Evolutionary conservation across 1,284 basidiomycete genomes (phyloP).

Genomic region (Puccinia brachypodii): DNA sequence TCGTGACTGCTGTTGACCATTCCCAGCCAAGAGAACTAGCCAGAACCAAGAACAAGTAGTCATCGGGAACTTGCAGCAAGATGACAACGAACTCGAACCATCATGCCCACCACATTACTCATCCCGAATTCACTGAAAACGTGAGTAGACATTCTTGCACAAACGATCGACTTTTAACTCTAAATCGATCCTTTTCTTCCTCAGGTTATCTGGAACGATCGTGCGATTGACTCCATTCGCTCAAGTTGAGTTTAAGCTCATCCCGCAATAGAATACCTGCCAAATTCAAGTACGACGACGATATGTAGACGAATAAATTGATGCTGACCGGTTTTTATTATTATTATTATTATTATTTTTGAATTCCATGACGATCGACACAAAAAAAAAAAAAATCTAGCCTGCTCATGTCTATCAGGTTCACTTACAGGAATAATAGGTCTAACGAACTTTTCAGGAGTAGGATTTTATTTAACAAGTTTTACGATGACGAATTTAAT

Average conservation of each 20-base stretch:
- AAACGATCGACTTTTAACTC: background rate
- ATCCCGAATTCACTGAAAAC: constrained; percentile 9
- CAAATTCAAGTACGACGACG: too few species aligned
- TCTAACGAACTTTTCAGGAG: background rate
- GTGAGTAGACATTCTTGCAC: background rate
- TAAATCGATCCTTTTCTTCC: too few species aligned
- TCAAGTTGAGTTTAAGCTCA: constrained; percentile 12
- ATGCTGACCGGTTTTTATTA: background rate
- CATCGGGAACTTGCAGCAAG: too few species aligned
- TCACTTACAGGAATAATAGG: background rate
- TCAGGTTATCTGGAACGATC: constrained; percentile 9
- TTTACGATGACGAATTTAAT: background rate
- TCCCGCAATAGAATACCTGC: too few species aligned
- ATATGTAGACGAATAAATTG: too few species aligned
- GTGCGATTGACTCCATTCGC: background rate
- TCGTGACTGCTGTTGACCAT: too few species aligned
- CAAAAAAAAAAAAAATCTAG: background rate
- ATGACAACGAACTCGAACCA: background rate
- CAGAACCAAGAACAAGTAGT: too few species aligned
- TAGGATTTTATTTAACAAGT: background rate
- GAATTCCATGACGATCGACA: background rate
- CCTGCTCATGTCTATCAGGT: constrained; percentile 3
- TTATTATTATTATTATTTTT: background rate
- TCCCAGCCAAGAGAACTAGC: too few species aligned
- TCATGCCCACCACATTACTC: background rate